Evolutionary conservation across 495 filamentous ascomycete species (phyloP).

Genomic region (Daldinia decipiens): DNA sequence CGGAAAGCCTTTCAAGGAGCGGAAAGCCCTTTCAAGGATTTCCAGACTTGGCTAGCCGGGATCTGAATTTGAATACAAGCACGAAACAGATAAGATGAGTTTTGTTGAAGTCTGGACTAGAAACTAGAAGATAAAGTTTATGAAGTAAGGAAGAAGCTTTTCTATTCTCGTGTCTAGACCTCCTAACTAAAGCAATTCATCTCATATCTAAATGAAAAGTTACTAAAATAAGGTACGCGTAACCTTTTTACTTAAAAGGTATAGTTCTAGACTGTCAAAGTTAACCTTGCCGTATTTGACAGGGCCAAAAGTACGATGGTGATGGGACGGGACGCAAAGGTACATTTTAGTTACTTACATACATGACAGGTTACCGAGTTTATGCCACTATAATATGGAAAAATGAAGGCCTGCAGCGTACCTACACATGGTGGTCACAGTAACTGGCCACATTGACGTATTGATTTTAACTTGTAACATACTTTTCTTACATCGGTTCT

Average conservation of each 20-base stretch:
- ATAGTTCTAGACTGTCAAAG: slow-evolving; percentile 28
- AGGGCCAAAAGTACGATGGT: slow-evolving; percentile 6
- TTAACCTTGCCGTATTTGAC: slow-evolving; percentile 21
- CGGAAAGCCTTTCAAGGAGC: slow-evolving; percentile 33
- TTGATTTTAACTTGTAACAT: slow-evolving; percentile 28
- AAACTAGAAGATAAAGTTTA: slow-evolving; percentile 19
- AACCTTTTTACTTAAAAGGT: slow-evolving; percentile 33
- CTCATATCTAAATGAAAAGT: slow-evolving; percentile 21
- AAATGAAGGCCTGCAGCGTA: slow-evolving; percentile 14
- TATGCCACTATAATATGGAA: slow-evolving; percentile 24
- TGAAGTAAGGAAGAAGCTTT: slow-evolving; percentile 14
- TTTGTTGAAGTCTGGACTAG: slow-evolving; percentile 6
- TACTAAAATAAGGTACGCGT: slow-evolving; percentile 32
- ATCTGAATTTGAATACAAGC: neutral
- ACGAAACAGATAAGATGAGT: too few species aligned
- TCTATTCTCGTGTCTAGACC: slow-evolving; percentile 31
- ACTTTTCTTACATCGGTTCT: slow-evolving; percentile 5
- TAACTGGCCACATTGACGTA: slow-evolving; percentile 26
- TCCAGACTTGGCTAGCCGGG: slow-evolving; percentile 27
- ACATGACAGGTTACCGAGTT: slow-evolving; percentile 11
- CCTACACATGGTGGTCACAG: slow-evolving; percentile 14
- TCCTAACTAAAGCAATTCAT: slow-evolving; percentile 20
- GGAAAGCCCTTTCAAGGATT: slow-evolving; percentile 34
- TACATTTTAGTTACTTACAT: slow-evolving; percentile 7
- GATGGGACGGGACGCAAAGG: slow-evolving; percentile 31